Evolutionary conservation across 192 early-diverging fungal species (phyloP).

Genomic region (Backusella tuberculispora): DNA sequence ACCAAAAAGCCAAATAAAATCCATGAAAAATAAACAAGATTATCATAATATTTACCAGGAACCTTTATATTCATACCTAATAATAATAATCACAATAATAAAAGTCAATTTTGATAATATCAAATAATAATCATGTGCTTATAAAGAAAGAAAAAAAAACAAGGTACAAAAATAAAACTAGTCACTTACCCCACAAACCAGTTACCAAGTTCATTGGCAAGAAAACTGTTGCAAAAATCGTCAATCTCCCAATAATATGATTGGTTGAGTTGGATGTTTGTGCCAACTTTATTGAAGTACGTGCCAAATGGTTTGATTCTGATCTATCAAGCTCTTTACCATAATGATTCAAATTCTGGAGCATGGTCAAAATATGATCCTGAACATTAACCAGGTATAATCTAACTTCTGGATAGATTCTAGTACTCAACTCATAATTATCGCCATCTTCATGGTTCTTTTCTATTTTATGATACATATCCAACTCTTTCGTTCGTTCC

Average conservation of each 20-base stretch:
- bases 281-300: conserved; percentile 74
- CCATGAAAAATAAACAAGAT: conserved; percentile 18
- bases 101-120: not conserved
- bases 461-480: not conserved
- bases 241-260: conserved; percentile 86
- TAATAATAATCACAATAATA: not conserved
- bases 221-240: conserved; percentile 83
- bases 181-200: conserved; percentile 62
- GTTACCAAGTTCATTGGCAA: conserved; percentile 91
- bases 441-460: not conserved
- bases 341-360: conserved; percentile 74
- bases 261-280: conserved; percentile 80
- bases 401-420: conserved; percentile 55
- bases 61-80: conserved; percentile 34
- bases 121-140: not conserved
- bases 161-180: not conserved
- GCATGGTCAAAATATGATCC: conserved; percentile 76
- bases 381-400: conserved; percentile 87
- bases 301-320: conserved; percentile 75
- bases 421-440: not conserved
- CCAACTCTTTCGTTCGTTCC: conserved; percentile 29
- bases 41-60: conserved; percentile 27
- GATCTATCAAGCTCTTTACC: conserved; percentile 70
- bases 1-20: not conserved
- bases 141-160: conserved; percentile 10